Base-by-base conservation (phyloP, 129 eudicot genomes). In the Rutidosis leptorrhynchoides region DNA sequence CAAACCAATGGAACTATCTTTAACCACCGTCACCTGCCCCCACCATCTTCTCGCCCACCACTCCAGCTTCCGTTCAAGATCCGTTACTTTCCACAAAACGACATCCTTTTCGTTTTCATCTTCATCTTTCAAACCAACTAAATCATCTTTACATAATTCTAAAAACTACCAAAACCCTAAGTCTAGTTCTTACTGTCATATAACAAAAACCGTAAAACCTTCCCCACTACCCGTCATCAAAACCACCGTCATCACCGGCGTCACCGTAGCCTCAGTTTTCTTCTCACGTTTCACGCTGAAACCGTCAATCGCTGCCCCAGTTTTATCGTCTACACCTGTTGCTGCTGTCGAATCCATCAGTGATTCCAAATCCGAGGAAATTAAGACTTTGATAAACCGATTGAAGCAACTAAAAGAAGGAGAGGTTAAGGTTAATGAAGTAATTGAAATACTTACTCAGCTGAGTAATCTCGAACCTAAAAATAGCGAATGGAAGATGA, bases 401-500 rank as follows among this genome's bases (percentile, higher is more conserved):
- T n/a, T 9, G 43, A 51, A 76, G 5, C 33, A n/a, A 22, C 57
- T 12, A 14, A 27, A 24, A 12, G 79, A 78, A 16, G 77, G 45
- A 51, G 88, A 92, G 57, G 78, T 72, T 10, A 86, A 88, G 26
- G 35, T 82, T 5, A 62, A 71, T 0, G 92, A 84, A 72, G 98
- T 95, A 0, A 76, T 84, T 8, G 76, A 55, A 9, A 56, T 82
- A 3, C 55, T 86, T 1, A 86, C 80, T 6, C 78, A 74, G 70
- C 17, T 93, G 54, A 84, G 84, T 3, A 72, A 71, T 5, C 77
- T 88, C 43, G 92, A 93, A 69, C 95, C 92, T 0, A 69, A 80
- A 1, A 89, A 93, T 6, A 3, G 51, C 30, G 95, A 93, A 58
- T 86, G 91, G 96, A 84, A 83, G 2, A 48, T 93, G 67, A 30